Base-by-base conservation (phyloP, 176 grass and related monocot species). In the Metroxylon sagu region DNA sequence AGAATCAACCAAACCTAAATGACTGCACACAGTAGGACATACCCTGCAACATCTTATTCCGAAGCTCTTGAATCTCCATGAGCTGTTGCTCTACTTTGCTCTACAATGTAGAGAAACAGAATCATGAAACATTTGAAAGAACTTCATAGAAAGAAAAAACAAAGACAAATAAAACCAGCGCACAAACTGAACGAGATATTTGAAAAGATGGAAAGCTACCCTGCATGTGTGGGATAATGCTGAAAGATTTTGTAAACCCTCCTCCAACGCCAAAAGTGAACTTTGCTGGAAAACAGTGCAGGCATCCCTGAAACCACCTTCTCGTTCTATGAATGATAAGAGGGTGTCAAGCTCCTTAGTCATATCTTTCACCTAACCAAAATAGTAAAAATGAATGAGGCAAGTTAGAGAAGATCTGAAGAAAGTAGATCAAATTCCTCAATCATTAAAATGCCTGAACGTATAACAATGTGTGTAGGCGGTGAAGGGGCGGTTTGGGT, bases 1-100 rank as follows among this genome's bases (percentile, higher is more conserved):
- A 43, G 10, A 43, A 10, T 23, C 7, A 43, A 43, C 10, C 35
- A 43, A 43, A 43, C 12, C 35, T 14, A 43, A 43, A 43, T 0
- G 10, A 14, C 35, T 3, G 10, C 35, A 43, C 35, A 12, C 35
- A 43, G 12, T 14, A 56, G 53, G 8, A 27, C 52, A 70, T 77
- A 87, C 92, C 83, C 85, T 96, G 83, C 66, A 81, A 82, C 92
- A 86, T 90, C 66, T 85, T 96, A 65, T 84, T 86, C 54, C 71
- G 74, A 70, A 90, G 92, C 21, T 96, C 81, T 77, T 82, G 83
- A 68, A 82, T 79, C 66, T 84, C 82, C 65, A 66, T 79, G 67
- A 85, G 74, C 51, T 87, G 83, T 18, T 82, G 87, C 49, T 80
- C 80, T 57, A 70, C 76, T 69, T 80, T 90, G 62, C 60, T 85